Evolutionary conservation across 306 rosid species (phyloP), one percentile per base, ranked within the genome.

Genomic region (Vigna radiata): DNA sequence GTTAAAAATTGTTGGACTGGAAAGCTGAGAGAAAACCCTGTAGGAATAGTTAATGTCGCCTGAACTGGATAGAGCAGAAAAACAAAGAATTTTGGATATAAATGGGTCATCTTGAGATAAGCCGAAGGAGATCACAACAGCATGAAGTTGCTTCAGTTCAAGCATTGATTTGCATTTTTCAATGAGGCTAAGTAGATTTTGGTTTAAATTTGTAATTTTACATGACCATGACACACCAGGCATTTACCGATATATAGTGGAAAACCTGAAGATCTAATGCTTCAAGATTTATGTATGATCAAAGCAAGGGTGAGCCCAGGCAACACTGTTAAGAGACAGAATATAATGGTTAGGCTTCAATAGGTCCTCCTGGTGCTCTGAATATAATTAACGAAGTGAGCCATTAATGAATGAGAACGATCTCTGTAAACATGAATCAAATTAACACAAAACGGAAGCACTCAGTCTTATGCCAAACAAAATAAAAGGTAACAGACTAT

Each of bases 101-200:
- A 78, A 64, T 6, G 68, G 17, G 23, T 87, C 77, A 6, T 86
- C 88, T 63, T 86, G 92, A 62, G 87, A 87, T 71, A 90, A 74
- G 44, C 94, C 96, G 9, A 61, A 36, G 80, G 88, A 83, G 80
- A 82, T 68, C 81, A 88, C 52, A 54, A 89, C 52, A 62, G 96
- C 92, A 75, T 90, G 90, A 37, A 85, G 82, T 83, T 84, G 85
- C 82, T 82, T 92, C 55, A 92, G 84, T 37, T 90, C 90, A 49
- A 72, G 73, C 89, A 92, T 85, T 25, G 94, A 89, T 80, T 80
- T 92, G 88, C 90, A 87, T 54, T 78, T 61, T 33, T 83, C 82
- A 79, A 85, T 81, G 52, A 86, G 82, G 63, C 77, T 43, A 55
- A 80, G 71, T 46, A 83, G 54, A 70, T 72, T 77, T 58, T 73